These are phyloP conservation scores for Amniculicola lignicola DNA, from an alignment of 495 filamentous ascomycete species.

Conservation along the genomic window DNA sequence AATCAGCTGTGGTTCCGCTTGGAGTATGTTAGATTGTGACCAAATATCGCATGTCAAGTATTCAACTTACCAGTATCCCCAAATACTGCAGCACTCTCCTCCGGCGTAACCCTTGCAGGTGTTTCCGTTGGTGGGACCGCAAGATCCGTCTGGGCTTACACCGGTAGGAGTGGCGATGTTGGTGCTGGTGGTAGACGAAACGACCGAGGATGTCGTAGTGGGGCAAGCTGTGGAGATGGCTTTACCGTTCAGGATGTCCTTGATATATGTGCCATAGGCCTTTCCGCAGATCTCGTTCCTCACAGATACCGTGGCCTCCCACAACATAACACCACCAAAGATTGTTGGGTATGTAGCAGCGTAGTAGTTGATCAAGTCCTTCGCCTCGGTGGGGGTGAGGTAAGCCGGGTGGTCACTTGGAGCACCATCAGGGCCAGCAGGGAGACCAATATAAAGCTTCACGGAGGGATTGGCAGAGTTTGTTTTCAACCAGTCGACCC, in stretches of 20 bases:
- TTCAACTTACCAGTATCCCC: slow-evolving; percentile 24
- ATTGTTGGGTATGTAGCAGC: slow-evolving; percentile 48
- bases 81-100: slow-evolving; percentile 16
- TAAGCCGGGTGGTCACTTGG: slow-evolving; percentile 41
- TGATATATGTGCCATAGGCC: slow-evolving; percentile 47
- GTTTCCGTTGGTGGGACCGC: slow-evolving; percentile 12
- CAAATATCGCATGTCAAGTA: no score
- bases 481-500: slow-evolving; percentile 36
- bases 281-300: slow-evolving; percentile 48
- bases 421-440: slow-evolving; percentile 40
- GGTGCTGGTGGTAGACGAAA: slow-evolving; percentile 11
- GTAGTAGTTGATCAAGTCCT: slow-evolving; percentile 50
- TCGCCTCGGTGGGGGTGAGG: slow-evolving; percentile 49
- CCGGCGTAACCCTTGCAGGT: slow-evolving; percentile 14
- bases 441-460: slow-evolving; percentile 47
- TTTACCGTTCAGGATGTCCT: slow-evolving; percentile 42
- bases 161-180: slow-evolving; percentile 6
- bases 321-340: slow-evolving; percentile 72
- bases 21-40: no score
- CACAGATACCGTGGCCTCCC: slow-evolving; percentile 60
- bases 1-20: background rate
- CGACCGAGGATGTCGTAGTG: slow-evolving; percentile 7
- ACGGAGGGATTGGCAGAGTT: slow-evolving; percentile 41
- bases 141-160: background rate
- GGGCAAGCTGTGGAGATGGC: background rate